Percentiles rank a stretch among this genome's conserved stretches.
phyloP scores from a whole-genome alignment of 2,329 filamentous ascomycete genomes.

The Cryphonectria japonica region DNA sequence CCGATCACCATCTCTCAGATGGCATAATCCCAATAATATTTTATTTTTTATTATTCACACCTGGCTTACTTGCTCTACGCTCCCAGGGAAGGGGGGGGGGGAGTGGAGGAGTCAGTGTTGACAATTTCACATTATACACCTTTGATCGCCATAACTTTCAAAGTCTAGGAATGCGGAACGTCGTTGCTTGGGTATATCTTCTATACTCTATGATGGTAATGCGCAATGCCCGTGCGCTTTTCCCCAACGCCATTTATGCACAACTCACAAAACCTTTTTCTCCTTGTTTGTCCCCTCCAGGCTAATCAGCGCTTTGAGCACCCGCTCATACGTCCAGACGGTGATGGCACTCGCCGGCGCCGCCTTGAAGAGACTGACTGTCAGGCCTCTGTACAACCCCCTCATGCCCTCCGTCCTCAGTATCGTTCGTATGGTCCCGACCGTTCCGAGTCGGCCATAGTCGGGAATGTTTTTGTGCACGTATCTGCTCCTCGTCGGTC shows the following conservation, averaged over 20 bases:
- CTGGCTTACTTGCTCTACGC: too few species aligned
- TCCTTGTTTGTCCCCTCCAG: constrained; percentile 37
- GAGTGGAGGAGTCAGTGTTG: too few species aligned
- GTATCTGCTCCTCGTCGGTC: constrained; percentile 78
- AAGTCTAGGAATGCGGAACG: too few species aligned
- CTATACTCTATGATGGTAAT: constrained; percentile 4
- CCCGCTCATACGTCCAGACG: constrained; percentile 91
- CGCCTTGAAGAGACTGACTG: constrained; percentile 88
- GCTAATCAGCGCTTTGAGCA: constrained; percentile 61
- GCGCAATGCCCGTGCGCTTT: neutral
- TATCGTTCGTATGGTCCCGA: constrained; percentile 69
- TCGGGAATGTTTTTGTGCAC: constrained; percentile 86
- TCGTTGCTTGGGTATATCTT: neutral
- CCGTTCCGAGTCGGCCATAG: constrained; percentile 67
- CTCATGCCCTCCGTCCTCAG: constrained; percentile 72
- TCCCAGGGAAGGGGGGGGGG: too few species aligned
- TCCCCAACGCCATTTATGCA: constrained; percentile 8
- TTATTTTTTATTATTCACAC: too few species aligned
- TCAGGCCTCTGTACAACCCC: constrained; percentile 85
- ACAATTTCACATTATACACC: too few species aligned
- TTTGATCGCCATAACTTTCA: too few species aligned
- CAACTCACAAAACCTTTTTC: constrained; percentile 15
- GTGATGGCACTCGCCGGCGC: constrained; percentile 92
- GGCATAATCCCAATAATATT: too few species aligned
- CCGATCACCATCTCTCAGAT: neutral